phyloP scores from a whole-genome alignment of 2,329 filamentous ascomycete species.

The Teratosphaeria gauchensis region DNA sequence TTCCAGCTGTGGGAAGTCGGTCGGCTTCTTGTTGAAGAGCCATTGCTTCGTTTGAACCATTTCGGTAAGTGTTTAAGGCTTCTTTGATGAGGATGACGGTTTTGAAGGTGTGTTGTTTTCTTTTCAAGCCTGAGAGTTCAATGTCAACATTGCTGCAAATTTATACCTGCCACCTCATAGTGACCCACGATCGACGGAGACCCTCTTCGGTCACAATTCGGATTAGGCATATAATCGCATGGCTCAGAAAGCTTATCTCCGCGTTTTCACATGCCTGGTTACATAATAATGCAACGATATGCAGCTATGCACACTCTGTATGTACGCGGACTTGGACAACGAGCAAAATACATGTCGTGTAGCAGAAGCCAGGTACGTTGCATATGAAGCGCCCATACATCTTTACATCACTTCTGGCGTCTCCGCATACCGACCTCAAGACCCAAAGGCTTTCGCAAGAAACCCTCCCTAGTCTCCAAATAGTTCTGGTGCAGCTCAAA shows the following conservation, averaged over 20 bases:
- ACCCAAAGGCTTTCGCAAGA: conserved; percentile 26
- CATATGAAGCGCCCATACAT: neutral
- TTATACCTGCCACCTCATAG: neutral
- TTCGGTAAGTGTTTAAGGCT: neutral
- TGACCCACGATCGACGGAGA: neutral
- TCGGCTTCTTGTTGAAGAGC: conserved; percentile 34
- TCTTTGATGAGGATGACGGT: neutral
- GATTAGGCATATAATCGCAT: neutral
- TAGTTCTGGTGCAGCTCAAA: conserved; percentile 26
- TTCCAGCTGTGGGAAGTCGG: conserved; percentile 25
- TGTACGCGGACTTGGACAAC: too few species aligned
- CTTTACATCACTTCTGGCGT: conserved; percentile 1
- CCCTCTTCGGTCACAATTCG: neutral
- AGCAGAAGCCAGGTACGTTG: neutral
- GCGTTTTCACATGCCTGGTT: neutral
- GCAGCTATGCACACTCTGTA: neutral
- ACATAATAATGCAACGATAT: neutral
- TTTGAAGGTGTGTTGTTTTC: neutral
- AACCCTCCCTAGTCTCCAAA: conserved; percentile 27
- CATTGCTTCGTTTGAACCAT: conserved; percentile 28
- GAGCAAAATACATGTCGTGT: neutral
- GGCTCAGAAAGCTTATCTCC: neutral
- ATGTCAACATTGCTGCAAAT: neutral
- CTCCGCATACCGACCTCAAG: conserved; percentile 17
- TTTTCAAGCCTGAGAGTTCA: neutral